Base-by-base conservation (phyloP, 2,329 filamentous ascomycete genomes). In the Penicillium sp. region DNA sequence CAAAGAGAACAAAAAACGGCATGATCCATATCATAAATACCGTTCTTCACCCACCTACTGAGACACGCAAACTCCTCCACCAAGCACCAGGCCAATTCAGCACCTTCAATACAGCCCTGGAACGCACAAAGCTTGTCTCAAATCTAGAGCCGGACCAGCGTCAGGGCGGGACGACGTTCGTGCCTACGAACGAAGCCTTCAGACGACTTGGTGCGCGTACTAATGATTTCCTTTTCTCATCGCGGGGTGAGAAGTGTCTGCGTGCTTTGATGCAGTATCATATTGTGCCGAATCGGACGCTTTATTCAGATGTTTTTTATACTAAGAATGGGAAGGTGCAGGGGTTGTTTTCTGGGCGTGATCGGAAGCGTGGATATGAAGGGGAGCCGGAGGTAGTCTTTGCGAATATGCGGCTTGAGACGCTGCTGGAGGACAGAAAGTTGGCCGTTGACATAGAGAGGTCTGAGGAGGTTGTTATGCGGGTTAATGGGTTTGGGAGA, bases 141-240 rank as follows among this genome's bases (percentile, higher is more conserved):
- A 80, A 79, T 46, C 75, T 87, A 54, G 77, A 87, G 50, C 30
- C 36, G 1, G 19, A 78, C 82, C 62, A 76, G 80, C 61, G 79
- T 74, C 50, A 76, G 76, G 90, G 90, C 34, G 84, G 85, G 36
- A 96, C 91, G 2, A 69, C 94, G 57, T 95, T 96, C 65, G 89
- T 88, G 0, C 91, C 92, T 0, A 84, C 82, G 42, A 96, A 97
- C 79, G 76, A 74, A 4, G 92, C 91, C n/a, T 96, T 93, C 77
- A 69, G 81, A 64, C 83, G 83, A 61, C 85, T 97, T 1, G 90
- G 91, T 0, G 81, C 83, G 1, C 79, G 71, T 51, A 83, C 87
- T 64, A 95, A 93, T 67, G 89, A 86, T 19, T 97, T 96, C 80
- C 79, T 97, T 4, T 97, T 97, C 80, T 89, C 87, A 55, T 78